These are phyloP conservation scores for Pseudohalonectria lignicola DNA, from an alignment of 2,329 filamentous ascomycete species.

Conservation along the genomic window DNA sequence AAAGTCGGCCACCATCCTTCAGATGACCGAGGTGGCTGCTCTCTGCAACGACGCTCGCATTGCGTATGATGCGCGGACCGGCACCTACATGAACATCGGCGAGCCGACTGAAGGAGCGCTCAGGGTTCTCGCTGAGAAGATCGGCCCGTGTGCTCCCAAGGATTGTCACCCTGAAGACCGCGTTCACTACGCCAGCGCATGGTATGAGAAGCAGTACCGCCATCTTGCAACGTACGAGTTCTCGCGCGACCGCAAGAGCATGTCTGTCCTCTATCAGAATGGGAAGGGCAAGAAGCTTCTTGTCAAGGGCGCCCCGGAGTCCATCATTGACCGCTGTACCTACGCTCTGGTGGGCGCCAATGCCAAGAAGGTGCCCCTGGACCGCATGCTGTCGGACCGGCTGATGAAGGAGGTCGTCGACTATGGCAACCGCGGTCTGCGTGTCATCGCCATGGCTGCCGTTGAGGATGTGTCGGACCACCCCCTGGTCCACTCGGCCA, in stretches of 20 bases:
- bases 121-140: conserved; percentile 83
- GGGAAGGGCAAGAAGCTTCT: conserved; percentile 67
- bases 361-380: conserved; percentile 66
- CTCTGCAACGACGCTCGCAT: conserved; percentile 86
- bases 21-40: conserved; percentile 61
- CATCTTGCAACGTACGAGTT: conserved; percentile 89
- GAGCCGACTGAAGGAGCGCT: conserved; percentile 94
- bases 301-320: conserved; percentile 94
- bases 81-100: conserved; percentile 70
- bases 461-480: conserved; percentile 65
- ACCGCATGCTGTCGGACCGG: conserved; percentile 55
- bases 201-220: conserved; percentile 67
- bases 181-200: conserved; percentile 71
- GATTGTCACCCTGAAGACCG: conserved; percentile 46
- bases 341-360: conserved; percentile 66
- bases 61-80: conserved; percentile 67
- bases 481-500: conserved; percentile 61
- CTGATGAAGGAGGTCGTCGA: conserved; percentile 72
- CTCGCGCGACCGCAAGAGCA: conserved; percentile 95
- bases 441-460: conserved; percentile 86
- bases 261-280: conserved; percentile 83
- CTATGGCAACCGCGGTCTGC: conserved; percentile 85
- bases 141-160: conserved; percentile 65
- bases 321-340: conserved; percentile 85
- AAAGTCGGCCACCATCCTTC: conserved; percentile 64